These are phyloP conservation scores for Thermothielavioides terrestris DNA, from an alignment of 495 filamentous ascomycete genomes.

Conservation along the genomic window DNA sequence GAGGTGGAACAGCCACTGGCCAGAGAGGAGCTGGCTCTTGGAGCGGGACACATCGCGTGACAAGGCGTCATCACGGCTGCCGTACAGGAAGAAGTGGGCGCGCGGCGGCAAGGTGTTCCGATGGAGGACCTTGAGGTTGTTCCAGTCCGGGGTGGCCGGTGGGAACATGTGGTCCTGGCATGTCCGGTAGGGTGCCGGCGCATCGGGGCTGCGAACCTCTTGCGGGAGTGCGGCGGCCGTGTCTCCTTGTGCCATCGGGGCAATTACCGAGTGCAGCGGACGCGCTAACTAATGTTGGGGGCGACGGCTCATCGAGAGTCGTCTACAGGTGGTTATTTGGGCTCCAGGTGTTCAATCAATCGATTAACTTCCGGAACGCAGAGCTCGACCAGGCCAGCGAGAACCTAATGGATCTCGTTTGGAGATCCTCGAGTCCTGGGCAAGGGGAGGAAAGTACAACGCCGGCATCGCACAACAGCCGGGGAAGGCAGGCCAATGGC, in stretches of 20 bases:
- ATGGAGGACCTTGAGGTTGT: conserved; percentile 52
- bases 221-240: not conserved
- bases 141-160: conserved; percentile 45
- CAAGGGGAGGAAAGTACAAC: too few species aligned
- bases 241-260: conserved; percentile 7
- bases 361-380: too few species aligned
- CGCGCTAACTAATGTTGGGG: not conserved
- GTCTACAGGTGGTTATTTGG: too few species aligned
- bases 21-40: conserved; percentile 43
- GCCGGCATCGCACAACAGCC: too few species aligned
- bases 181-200: not conserved
- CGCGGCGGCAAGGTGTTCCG: conserved; percentile 56
- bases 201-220: conserved; percentile 1
- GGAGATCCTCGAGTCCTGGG: too few species aligned
- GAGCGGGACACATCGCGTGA: conserved; percentile 24
- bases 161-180: conserved; percentile 11
- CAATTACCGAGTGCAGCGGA: conserved; percentile 8
- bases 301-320: not conserved
- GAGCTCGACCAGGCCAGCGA: too few species aligned
- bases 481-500: too few species aligned
- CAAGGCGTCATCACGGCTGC: conserved; percentile 27
- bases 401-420: too few species aligned
- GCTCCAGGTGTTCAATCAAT: too few species aligned
- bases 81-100: conserved; percentile 48
- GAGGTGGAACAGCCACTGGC: conserved; percentile 50